These are phyloP conservation scores for Metschnikowia cubensis DNA, from an alignment of 805 yeast species.

Conservation along the genomic window DNA sequence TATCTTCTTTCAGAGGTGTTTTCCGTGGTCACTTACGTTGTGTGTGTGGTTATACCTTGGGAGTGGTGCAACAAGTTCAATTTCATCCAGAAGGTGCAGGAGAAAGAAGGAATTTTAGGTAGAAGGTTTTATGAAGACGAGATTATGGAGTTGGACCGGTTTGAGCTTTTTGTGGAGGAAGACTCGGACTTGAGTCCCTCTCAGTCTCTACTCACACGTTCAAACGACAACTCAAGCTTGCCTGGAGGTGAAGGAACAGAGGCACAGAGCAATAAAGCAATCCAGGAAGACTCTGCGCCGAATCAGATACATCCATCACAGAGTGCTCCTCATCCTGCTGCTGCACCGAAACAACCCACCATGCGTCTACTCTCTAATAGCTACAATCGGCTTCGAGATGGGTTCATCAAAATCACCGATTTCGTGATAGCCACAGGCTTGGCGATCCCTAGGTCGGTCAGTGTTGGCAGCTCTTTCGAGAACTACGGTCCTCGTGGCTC, in stretches of 20 bases:
- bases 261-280: too few relatives aligned
- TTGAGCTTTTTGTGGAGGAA: conserved; percentile 38
- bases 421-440: conserved; percentile 54
- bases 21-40: conserved; percentile 65
- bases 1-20: conserved; percentile 69
- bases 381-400: conserved; percentile 21
- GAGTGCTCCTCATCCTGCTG: not conserved
- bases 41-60: conserved; percentile 75
- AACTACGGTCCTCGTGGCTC: not conserved
- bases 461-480: conserved; percentile 19
- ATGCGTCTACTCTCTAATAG: conserved; percentile 4
- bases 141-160: conserved; percentile 37
- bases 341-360: not conserved
- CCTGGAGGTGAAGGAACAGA: not conserved
- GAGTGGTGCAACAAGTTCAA: conserved; percentile 76
- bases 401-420: conserved; percentile 46
- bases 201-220: not conserved
- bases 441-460: conserved; percentile 51
- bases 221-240: not conserved
- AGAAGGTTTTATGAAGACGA: conserved; percentile 73
- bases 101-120: conserved; percentile 71
- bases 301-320: not conserved
- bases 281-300: not conserved
- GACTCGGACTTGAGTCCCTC: conserved; percentile 16
- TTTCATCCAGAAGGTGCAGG: conserved; percentile 52